Percentiles rank a stretch among this genome's conserved stretches.
phyloP scores from a whole-genome alignment of 495 filamentous ascomycete species.

The Parmelia sp. region DNA sequence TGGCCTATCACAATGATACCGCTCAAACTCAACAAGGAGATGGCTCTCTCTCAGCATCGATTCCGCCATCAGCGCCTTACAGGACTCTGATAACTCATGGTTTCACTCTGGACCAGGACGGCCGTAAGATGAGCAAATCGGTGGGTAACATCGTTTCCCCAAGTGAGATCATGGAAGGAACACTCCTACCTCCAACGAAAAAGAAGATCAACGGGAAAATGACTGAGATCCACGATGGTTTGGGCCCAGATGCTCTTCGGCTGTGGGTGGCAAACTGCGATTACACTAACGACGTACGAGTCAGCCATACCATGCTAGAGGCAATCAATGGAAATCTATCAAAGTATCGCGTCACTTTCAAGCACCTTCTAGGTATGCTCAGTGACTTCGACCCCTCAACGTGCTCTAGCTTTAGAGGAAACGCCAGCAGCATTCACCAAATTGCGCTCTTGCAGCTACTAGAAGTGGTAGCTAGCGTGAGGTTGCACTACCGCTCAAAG shows the following conservation, averaged over 20 bases:
- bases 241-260: conserved; percentile 80
- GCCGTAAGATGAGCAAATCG: conserved; percentile 98
- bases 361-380: conserved; percentile 78
- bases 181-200: conserved; percentile 56
- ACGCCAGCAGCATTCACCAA: conserved; percentile 41
- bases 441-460: conserved; percentile 72
- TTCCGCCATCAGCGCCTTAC: conserved; percentile 55
- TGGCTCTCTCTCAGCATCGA: conserved; percentile 26
- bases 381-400: conserved; percentile 47
- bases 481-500: conserved; percentile 56
- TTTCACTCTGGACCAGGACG: conserved; percentile 81
- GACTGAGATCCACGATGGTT: conserved; percentile 49
- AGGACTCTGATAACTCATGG: conserved; percentile 86
- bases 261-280: conserved; percentile 89
- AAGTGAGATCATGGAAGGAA: conserved; percentile 74
- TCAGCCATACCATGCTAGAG: conserved; percentile 68
- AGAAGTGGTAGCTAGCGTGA: conserved; percentile 52
- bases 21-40: conserved; percentile 17
- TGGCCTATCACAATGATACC: conserved; percentile 46
- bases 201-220: conserved; percentile 45
- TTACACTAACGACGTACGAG: conserved; percentile 78
- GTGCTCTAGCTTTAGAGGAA: neutral
- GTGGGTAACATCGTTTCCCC: conserved; percentile 85
- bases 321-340: conserved; percentile 66
- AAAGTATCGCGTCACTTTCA: conserved; percentile 82